Conservation (phyloP, 1,284 basidiomycete genomes). For the Ceratorhiza oryzae-sativae region DNA sequence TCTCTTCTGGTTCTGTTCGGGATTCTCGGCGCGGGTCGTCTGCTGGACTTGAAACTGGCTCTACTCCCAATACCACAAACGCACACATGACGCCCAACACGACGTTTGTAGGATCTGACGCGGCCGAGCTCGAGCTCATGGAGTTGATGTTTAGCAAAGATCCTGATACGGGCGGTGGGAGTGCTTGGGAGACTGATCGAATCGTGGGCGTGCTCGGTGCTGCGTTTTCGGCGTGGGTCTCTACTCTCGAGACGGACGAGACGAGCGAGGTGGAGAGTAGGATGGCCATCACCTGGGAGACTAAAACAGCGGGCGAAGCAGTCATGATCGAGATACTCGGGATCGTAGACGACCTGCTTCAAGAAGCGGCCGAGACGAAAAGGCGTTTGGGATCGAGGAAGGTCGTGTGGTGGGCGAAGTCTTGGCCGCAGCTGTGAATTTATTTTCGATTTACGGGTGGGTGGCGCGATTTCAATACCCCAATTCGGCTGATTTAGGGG, state of each 20-base stretch:
- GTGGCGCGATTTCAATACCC: background rate
- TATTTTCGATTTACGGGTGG: slow-evolving; percentile 33
- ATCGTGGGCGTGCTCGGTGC: slow-evolving; percentile 35
- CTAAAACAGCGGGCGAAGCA: background rate
- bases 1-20: background rate
- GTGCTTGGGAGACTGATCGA: slow-evolving; percentile 41
- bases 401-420: slow-evolving; percentile 42
- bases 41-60: background rate
- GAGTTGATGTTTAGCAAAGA: slow-evolving; percentile 35
- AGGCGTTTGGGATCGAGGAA: slow-evolving; percentile 36
- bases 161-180: slow-evolving; percentile 33
- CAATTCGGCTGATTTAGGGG: background rate
- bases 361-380: slow-evolving; percentile 38
- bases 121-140: slow-evolving; percentile 32
- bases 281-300: background rate
- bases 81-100: background rate
- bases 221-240: slow-evolving; percentile 34
- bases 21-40: background rate
- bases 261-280: background rate
- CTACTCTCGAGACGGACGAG: background rate
- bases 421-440: slow-evolving; percentile 20
- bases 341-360: slow-evolving; percentile 41
- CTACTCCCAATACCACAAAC: background rate
- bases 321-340: slow-evolving; percentile 42
- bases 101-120: background rate